Evolutionary conservation across 2,329 filamentous ascomycete genomes (phyloP).

Genomic region (Akanthomyces lecanii): DNA sequence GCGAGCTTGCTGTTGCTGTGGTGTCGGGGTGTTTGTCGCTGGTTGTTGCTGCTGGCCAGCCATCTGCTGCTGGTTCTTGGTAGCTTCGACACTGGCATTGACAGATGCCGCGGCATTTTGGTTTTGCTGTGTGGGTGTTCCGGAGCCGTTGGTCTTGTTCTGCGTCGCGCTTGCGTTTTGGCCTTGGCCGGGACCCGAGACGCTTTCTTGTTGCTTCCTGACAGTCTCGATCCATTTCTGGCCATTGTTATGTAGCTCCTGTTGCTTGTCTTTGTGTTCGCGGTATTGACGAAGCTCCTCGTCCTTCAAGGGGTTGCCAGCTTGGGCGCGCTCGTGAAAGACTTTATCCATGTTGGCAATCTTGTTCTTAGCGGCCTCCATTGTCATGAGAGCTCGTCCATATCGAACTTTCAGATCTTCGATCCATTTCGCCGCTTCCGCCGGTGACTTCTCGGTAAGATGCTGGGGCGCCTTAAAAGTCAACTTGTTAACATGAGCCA

Average conservation of each 20-base stretch:
- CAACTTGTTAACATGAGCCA: constrained; percentile 46
- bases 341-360: constrained; percentile 40
- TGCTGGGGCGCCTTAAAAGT: constrained; percentile 41
- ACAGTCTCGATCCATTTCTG: constrained; percentile 46
- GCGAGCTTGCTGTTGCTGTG: constrained; percentile 29
- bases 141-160: constrained; percentile 22
- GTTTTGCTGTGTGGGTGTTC: constrained; percentile 19
- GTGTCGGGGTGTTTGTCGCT: constrained; percentile 26
- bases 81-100: constrained; percentile 42
- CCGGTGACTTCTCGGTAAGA: constrained; percentile 38
- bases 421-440: constrained; percentile 46
- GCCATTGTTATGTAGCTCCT: constrained; percentile 44
- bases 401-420: constrained; percentile 46
- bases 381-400: constrained; percentile 43
- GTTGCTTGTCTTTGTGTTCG: constrained; percentile 39
- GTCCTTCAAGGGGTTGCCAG: constrained; percentile 40
- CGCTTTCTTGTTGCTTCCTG: constrained; percentile 43
- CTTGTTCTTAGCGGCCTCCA: constrained; percentile 43
- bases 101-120: constrained; percentile 36
- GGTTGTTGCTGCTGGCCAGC: constrained; percentile 28
- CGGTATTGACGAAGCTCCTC: constrained; percentile 45
- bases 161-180: constrained; percentile 13
- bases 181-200: constrained; percentile 24
- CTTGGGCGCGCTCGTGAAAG: constrained; percentile 39
- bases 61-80: constrained; percentile 39